Conservation (phyloP, 257 asterid species). For the Euphrasia confusa region DNA sequence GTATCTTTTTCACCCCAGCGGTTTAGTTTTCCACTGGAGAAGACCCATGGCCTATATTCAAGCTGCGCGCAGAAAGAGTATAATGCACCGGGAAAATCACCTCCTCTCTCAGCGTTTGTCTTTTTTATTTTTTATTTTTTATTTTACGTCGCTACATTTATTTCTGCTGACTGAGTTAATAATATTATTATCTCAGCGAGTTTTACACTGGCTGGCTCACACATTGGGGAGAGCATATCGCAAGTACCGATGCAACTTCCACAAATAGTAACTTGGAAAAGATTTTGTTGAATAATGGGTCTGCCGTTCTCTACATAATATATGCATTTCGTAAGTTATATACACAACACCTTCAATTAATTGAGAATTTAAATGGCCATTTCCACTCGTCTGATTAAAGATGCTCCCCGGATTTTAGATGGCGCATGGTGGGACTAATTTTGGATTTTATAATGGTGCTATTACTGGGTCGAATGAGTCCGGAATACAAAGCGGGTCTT, state of each 20-base stretch:
- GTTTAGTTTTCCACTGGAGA: conserved; percentile 92
- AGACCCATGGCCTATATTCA: conserved; percentile 75
- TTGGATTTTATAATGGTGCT: conserved; percentile 92
- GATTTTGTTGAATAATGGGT: conserved; percentile 75
- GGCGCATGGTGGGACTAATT: conserved; percentile 98
- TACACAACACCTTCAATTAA: conserved; percentile 23
- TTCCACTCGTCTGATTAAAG: conserved; percentile 15
- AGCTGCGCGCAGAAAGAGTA: conserved; percentile 84
- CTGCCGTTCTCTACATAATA: conserved; percentile 85
- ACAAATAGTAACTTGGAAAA: conserved; percentile 70
- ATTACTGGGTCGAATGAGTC: conserved; percentile 73
- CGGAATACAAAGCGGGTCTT: conserved; percentile 81
- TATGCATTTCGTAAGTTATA: conserved; percentile 20
- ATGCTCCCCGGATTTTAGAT: conserved; percentile 45
- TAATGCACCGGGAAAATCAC: conserved; percentile 86
- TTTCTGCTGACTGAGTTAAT: conserved; percentile 2
- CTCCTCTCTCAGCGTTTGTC: conserved; percentile 81
- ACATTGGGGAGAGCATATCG: conserved; percentile 87
- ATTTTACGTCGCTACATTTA: not conserved
- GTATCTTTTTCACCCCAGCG: conserved; percentile 36
- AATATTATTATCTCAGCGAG: conserved; percentile 51
- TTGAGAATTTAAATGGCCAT: conserved; percentile 15
- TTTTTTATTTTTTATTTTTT: conserved; percentile 27
- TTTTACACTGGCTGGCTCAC: conserved; percentile 99
- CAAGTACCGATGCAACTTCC: conserved; percentile 66